Evolutionary conservation across 2,329 filamentous ascomycete genomes (phyloP).

Genomic region (Aspergillus sp.): DNA sequence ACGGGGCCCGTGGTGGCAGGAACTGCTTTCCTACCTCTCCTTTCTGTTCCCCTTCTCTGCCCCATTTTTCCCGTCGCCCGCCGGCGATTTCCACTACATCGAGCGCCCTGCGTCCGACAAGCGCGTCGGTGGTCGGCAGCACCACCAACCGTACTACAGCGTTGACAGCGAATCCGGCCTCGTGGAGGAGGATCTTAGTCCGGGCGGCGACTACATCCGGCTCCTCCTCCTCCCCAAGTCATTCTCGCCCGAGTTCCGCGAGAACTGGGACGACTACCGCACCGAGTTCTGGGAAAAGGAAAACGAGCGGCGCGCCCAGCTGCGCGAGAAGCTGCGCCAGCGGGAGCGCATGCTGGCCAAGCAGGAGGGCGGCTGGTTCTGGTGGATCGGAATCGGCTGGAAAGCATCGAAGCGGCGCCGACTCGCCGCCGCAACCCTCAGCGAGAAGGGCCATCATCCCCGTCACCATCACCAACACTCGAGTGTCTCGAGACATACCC

Average conservation of each 20-base stretch:
- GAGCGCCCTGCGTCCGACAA: constrained; percentile 54
- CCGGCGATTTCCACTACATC: constrained; percentile 74
- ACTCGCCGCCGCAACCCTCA: constrained; percentile 25
- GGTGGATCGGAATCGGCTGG: constrained; percentile 70
- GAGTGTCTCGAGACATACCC: constrained; percentile 24
- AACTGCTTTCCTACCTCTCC: constrained; percentile 67
- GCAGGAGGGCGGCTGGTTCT: constrained; percentile 70
- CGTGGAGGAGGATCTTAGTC: constrained; percentile 84
- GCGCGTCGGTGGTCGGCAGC: constrained; percentile 33
- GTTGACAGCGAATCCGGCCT: constrained; percentile 61
- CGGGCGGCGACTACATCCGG: constrained; percentile 88
- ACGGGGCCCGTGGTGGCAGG: constrained; percentile 76
- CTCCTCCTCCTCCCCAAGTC: constrained; percentile 88
- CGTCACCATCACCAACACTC: constrained; percentile 28
- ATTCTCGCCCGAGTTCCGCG: constrained; percentile 88
- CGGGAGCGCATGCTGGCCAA: constrained; percentile 66
- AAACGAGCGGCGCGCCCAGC: constrained; percentile 77
- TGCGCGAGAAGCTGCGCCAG: constrained; percentile 68
- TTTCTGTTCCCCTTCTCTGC: constrained; percentile 77
- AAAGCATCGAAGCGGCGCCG: constrained; percentile 31
- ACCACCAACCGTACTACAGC: constrained; percentile 44
- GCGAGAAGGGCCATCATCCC: constrained; percentile 26
- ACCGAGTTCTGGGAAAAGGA: constrained; percentile 96
- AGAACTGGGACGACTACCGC: constrained; percentile 95
- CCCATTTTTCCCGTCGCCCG: constrained; percentile 59